Percentiles rank a stretch among this genome's conserved stretches.
These are phyloP conservation scores for Teratosphaeriaceae sp. DNA, from an alignment of 2,329 filamentous ascomycete species.

Conservation along the genomic window DNA sequence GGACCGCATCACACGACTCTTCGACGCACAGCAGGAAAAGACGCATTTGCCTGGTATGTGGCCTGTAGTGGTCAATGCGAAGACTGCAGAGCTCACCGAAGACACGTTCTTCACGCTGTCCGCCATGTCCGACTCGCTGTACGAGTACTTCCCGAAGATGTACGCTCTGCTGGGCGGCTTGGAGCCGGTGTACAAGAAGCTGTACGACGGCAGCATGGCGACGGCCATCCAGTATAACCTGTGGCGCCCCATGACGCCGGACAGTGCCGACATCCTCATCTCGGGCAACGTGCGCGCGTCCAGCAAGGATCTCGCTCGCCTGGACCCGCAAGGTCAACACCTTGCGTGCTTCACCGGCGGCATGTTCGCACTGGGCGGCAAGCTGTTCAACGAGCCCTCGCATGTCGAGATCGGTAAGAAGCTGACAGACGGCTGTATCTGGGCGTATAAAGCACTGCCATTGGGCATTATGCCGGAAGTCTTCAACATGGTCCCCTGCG, in stretches of 20 bases:
- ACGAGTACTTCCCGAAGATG: slow-evolving; percentile 43
- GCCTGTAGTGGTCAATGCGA: slow-evolving; percentile 39
- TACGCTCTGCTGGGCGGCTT: slow-evolving; percentile 41
- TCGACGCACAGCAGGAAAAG: slow-evolving; percentile 36
- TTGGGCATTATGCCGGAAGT: slow-evolving; percentile 57
- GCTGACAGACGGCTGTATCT: slow-evolving; percentile 56
- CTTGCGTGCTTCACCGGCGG: slow-evolving; percentile 55
- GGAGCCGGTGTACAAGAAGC: slow-evolving; percentile 40
- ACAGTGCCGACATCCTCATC: slow-evolving; percentile 41
- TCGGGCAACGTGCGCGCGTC: slow-evolving; percentile 36
- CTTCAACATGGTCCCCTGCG: slow-evolving; percentile 49
- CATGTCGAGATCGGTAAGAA: slow-evolving; percentile 52
- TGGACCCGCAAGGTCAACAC: slow-evolving; percentile 50
- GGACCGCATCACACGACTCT: slow-evolving; percentile 35
- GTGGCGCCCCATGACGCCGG: slow-evolving; percentile 44
- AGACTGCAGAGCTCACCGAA: slow-evolving; percentile 33
- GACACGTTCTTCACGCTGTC: slow-evolving; percentile 32
- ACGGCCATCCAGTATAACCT: slow-evolving; percentile 40
- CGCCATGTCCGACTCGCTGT: slow-evolving; percentile 32
- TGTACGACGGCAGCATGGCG: slow-evolving; percentile 49
- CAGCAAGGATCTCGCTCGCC: slow-evolving; percentile 8
- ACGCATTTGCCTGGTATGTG: slow-evolving; percentile 44
- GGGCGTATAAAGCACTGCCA: slow-evolving; percentile 52
- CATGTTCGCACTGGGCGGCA: slow-evolving; percentile 56
- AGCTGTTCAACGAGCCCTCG: slow-evolving; percentile 47